Evolutionary conservation across 768 basidiomycete species (phyloP).

Genomic region (Obba rivulosa): DNA sequence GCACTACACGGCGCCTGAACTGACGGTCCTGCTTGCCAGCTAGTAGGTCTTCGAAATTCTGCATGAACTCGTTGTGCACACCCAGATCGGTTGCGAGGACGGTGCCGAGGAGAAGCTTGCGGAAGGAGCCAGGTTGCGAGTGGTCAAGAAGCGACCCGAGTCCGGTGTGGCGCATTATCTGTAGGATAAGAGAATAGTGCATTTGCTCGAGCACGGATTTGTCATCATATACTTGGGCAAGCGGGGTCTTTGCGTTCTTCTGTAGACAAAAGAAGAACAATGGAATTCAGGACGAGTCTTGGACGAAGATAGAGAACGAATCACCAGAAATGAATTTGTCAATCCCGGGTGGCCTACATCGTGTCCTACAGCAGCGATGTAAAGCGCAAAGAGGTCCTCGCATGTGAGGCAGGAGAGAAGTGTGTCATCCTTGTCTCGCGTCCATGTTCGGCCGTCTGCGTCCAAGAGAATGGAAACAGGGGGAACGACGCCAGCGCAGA

Average conservation of each 20-base stretch:
- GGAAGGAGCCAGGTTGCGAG: conserved; percentile 44
- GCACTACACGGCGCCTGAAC: conserved; percentile 51
- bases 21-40: conserved; percentile 31
- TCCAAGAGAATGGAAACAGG: conserved; percentile 61
- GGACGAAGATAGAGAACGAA: conserved; percentile 23
- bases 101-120: conserved; percentile 72
- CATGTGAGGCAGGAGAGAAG: conserved; percentile 39
- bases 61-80: conserved; percentile 83
- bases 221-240: conserved; percentile 84
- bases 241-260: conserved; percentile 91
- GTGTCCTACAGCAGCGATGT: conserved; percentile 92
- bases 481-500: conserved; percentile 75
- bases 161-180: conserved; percentile 76
- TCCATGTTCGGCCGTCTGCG: conserved; percentile 31
- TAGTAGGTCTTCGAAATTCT: conserved; percentile 49
- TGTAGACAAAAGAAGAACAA: conserved; percentile 28
- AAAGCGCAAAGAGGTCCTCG: conserved; percentile 78
- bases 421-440: conserved; percentile 29
- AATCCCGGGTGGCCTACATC: conserved; percentile 97
- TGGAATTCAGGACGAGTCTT: background rate
- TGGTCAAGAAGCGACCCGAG: conserved; percentile 64
- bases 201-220: conserved; percentile 89
- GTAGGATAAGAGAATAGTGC: conserved; percentile 79
- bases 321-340: conserved; percentile 89
- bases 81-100: conserved; percentile 95